Conservation (phyloP, 192 early-diverging fungal species). For the Mortierella alpina region DNA sequence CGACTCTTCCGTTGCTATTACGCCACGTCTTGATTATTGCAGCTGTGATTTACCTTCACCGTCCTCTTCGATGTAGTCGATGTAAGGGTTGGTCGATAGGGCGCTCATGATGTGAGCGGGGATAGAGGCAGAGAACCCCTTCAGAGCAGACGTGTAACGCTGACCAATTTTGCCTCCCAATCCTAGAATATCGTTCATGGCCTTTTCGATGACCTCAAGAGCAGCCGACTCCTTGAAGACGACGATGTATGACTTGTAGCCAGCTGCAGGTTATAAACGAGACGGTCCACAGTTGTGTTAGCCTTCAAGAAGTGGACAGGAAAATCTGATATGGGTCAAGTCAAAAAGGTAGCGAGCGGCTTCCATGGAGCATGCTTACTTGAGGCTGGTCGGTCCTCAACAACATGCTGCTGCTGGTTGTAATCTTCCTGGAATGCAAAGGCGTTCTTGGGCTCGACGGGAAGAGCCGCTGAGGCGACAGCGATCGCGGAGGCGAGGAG, state of each 20-base stretch:
- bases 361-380: no score
- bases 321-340: neutral
- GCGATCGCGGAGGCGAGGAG: conserved; percentile 12
- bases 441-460: conserved; percentile 22
- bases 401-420: conserved; percentile 13
- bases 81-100: conserved; percentile 44
- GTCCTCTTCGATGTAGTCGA: conserved; percentile 52
- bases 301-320: neutral
- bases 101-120: conserved; percentile 19
- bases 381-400: neutral
- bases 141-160: conserved; percentile 32
- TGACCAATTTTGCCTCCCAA: conserved; percentile 51
- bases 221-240: conserved; percentile 41
- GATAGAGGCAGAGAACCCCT: conserved; percentile 49
- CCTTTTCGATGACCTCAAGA: conserved; percentile 25
- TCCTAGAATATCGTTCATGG: conserved; percentile 27
- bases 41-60: conserved; percentile 21
- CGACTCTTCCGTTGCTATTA: no score
- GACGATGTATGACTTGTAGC: conserved; percentile 46
- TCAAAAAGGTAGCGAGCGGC: neutral
- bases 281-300: neutral
- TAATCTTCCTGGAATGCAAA: conserved; percentile 23
- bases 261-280: neutral
- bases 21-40: neutral
- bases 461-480: conserved; percentile 31